Conservation (phyloP, 208 protist species). For the Tritrichomonas foetus region DNA sequence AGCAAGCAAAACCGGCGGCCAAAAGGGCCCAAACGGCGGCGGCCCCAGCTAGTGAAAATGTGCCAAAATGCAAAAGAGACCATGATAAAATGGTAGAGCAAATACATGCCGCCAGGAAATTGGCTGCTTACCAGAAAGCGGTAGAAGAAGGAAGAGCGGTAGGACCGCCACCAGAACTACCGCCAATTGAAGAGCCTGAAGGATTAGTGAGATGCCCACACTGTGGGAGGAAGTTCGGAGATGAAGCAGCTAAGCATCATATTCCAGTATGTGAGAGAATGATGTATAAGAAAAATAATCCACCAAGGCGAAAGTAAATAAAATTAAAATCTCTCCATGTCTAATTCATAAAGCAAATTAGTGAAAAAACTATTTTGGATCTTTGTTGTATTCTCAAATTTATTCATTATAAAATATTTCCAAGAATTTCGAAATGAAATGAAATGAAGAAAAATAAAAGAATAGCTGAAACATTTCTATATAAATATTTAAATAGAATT, state of each 20-base stretch:
- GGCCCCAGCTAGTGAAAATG: neutral
- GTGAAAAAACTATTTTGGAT: too few relatives aligned
- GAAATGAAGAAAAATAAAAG: too few relatives aligned
- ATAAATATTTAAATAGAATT: too few relatives aligned
- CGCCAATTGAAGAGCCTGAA: constrained; percentile 17
- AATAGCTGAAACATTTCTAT: too few relatives aligned
- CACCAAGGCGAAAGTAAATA: neutral
- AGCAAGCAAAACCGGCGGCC: neutral
- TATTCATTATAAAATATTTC: too few relatives aligned
- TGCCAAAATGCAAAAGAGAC: neutral
- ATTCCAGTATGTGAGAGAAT: neutral
- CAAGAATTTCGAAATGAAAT: too few relatives aligned
- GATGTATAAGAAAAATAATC: neutral
- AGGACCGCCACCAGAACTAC: constrained; percentile 25
- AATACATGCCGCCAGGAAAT: neutral
- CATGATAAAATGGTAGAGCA: constrained; percentile 29
- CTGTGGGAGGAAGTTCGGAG: neutral
- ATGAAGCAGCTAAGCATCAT: constrained; percentile 12
- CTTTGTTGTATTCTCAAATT: too few relatives aligned
- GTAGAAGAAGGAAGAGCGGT: constrained; percentile 31
- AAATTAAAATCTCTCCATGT: too few relatives aligned
- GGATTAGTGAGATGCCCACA: neutral
- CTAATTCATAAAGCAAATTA: too few relatives aligned
- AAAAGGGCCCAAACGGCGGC: neutral
- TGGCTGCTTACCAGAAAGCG: neutral